phyloP scores from a whole-genome alignment of 805 yeast genomes.

The Lipomyces sp. region DNA sequence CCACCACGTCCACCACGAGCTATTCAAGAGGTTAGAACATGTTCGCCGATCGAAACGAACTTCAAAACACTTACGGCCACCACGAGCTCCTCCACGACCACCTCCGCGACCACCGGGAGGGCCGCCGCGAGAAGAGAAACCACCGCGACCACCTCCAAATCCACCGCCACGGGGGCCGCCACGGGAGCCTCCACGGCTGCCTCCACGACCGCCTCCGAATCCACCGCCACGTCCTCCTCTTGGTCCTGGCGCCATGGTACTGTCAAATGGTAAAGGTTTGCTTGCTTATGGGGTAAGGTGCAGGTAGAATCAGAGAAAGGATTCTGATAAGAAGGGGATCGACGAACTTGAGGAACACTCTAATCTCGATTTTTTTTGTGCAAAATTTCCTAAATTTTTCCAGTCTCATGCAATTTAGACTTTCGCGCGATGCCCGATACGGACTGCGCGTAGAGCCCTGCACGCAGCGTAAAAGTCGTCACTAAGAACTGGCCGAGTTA shows the following conservation, averaged over 20 bases:
- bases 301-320: too few relatives aligned
- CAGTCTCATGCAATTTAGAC: too few relatives aligned
- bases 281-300: too few relatives aligned
- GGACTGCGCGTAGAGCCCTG: too few relatives aligned
- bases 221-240: slow-evolving; percentile 47
- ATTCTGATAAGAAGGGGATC: too few relatives aligned
- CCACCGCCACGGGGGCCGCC: slow-evolving; percentile 47
- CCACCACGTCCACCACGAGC: slow-evolving; percentile 44
- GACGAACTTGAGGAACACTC: too few relatives aligned
- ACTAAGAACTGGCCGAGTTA: too few relatives aligned
- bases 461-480: too few relatives aligned
- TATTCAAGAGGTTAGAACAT: not conserved
- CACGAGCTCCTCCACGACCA: slow-evolving; percentile 38
- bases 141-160: slow-evolving; percentile 42
- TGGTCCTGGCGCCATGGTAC: slow-evolving; percentile 72
- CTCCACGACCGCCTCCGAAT: slow-evolving; percentile 30
- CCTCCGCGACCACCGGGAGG: slow-evolving; percentile 48
- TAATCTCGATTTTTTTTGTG: too few relatives aligned
- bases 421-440: too few relatives aligned
- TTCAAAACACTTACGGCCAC: slow-evolving; percentile 28
- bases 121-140: slow-evolving; percentile 34
- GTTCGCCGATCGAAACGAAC: not conserved
- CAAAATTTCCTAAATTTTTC: too few relatives aligned
- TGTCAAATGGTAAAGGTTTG: too few relatives aligned
- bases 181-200: slow-evolving; percentile 47